Conservation (phyloP, 1,139 yeast genomes). For the Sugiyamaella xylanicola region DNA sequence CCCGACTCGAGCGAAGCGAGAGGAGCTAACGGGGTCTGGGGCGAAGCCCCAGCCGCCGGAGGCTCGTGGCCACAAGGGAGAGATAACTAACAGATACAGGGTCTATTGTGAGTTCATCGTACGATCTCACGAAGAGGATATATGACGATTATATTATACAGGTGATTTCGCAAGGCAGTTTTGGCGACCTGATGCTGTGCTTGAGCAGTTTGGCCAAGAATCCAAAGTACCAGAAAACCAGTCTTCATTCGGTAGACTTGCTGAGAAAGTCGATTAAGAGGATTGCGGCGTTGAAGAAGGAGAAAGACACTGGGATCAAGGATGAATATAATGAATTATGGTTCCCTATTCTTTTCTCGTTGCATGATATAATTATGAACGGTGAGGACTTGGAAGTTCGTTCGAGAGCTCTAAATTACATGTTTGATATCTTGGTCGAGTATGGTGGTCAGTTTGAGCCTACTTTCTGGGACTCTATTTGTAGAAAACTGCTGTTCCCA, state of each 20-base stretch:
- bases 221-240: conserved; percentile 74
- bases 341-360: conserved; percentile 84
- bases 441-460: conserved; percentile 76
- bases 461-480: conserved; percentile 80
- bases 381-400: conserved; percentile 95
- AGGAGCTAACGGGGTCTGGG: neutral
- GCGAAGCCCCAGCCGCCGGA: neutral
- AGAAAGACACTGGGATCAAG: conserved; percentile 26
- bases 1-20: neutral
- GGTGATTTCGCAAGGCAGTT: conserved; percentile 73
- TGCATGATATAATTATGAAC: conserved; percentile 87
- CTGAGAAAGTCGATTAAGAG: conserved; percentile 64
- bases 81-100: conserved; percentile 18
- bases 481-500: conserved; percentile 81
- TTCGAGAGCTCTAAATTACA: conserved; percentile 77
- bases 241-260: conserved; percentile 80
- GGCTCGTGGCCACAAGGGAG: neutral
- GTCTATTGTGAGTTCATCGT: conserved; percentile 62
- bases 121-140: conserved; percentile 63
- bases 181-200: conserved; percentile 71
- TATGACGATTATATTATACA: conserved; percentile 63
- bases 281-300: conserved; percentile 35
- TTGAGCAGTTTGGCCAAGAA: conserved; percentile 83
- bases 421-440: conserved; percentile 78
- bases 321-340: conserved; percentile 45